Percentiles rank a stretch among this genome's conserved stretches.
These are phyloP conservation scores for Kwoniella mangroviensis DNA, from an alignment of 768 basidiomycete species.

Conservation along the genomic window DNA sequence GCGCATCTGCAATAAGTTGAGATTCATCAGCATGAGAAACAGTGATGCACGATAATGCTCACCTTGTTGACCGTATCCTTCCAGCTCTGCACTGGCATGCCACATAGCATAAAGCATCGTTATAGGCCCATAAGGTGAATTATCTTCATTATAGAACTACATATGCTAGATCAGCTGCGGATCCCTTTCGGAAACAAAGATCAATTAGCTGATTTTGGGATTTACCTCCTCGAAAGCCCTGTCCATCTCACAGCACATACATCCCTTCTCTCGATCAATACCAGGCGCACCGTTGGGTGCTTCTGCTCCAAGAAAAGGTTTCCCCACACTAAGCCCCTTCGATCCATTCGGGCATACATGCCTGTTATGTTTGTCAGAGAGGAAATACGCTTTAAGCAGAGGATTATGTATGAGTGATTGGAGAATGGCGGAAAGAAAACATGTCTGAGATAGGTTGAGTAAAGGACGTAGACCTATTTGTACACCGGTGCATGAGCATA, in stretches of 20 bases:
- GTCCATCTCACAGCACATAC: conserved; percentile 94
- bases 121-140: conserved; percentile 75
- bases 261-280: conserved; percentile 58
- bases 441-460: conserved; percentile 87
- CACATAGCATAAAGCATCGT: conserved; percentile 83
- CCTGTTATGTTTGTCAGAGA: conserved; percentile 85
- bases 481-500: too few species aligned
- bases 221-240: conserved; percentile 60
- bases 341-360: conserved; percentile 46
- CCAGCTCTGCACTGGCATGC: conserved; percentile 74
- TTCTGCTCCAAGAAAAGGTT: conserved; percentile 60
- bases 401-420: conserved; percentile 91
- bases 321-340: conserved; percentile 32
- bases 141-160: conserved; percentile 63
- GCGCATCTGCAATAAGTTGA: conserved; percentile 44
- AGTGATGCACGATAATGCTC: conserved; percentile 63
- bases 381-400: conserved; percentile 81
- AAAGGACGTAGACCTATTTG: conserved; percentile 85
- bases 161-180: not conserved
- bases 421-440: conserved; percentile 89
- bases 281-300: conserved; percentile 51
- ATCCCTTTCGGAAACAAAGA: too few species aligned
- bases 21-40: not conserved
- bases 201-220: too few species aligned
- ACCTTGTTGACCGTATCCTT: conserved; percentile 94